Evolutionary conservation across 2,329 filamentous ascomycete species (phyloP), one percentile per base, ranked within the genome.

Genomic region (Cucurbitaria berberidis): DNA sequence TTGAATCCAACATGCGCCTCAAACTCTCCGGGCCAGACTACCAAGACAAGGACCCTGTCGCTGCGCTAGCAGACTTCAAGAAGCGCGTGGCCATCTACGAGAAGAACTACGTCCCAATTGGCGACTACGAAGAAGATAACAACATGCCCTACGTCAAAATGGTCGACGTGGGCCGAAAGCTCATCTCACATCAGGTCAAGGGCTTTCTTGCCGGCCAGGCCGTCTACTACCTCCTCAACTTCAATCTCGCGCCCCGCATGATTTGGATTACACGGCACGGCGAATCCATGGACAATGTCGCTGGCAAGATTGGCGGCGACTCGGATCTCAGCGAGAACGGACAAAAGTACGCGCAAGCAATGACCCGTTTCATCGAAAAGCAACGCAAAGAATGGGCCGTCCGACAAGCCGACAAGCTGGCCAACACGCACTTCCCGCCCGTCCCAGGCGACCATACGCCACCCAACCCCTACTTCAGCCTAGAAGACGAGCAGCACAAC

Each of bases 181-280:
- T 98, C 55, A 87, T 98, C 38, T 90, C 93, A 41, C 90, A 96
- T 73, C 90, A 95, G 57, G 87, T 97, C 55, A 89, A 89, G 62
- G 95, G 95, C 5, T 99, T 99, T 75, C 82, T 99, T 43, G 92
- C 92, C 51, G 90, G 90, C 34, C 91, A 95, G 58, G 95, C 96
- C 49, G 92, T 95, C 51, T 96, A 93, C 60, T 99, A 98, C 68
- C 83, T 99, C 9, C 89, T 95, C 40, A 98, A 96, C 65, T 99
- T 99, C 82, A 98, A 99, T 67, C 84, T 99, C 15, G 91, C 93
- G 0, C 93, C 95, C 0, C 85, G 95, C 48, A 93, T 97, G 75
- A 98, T 99, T 55, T 99, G 95, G 95, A 96, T 99, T 70, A 98
- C 95, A 1, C 83, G 95, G 45, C 95, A 98, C 70, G 95, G 95